A percentile compares a stretch with the other conserved stretches of the same genome.
These are phyloP conservation scores for Xylaria multiplex DNA, from an alignment of 2,329 filamentous ascomycete species.

Conservation along the genomic window DNA sequence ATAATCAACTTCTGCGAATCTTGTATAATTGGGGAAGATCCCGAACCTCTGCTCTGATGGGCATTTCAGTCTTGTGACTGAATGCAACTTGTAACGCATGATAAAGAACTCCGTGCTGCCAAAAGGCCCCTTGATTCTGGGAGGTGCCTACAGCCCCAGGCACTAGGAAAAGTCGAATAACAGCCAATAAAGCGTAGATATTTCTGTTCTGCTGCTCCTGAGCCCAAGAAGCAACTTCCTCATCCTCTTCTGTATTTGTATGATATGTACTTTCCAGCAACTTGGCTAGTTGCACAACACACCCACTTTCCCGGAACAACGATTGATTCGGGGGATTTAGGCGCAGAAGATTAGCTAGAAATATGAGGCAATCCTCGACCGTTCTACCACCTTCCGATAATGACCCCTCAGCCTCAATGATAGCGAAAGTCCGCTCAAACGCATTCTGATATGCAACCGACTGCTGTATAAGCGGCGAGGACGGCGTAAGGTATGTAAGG, in stretches of 20 bases:
- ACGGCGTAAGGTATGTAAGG: constrained; percentile 86
- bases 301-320: constrained; percentile 90
- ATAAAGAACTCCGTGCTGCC: constrained; percentile 81
- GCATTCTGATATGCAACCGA: constrained; percentile 95
- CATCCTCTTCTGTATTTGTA: constrained; percentile 60
- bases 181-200: constrained; percentile 86
- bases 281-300: constrained; percentile 75
- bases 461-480: constrained; percentile 90
- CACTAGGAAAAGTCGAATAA: constrained; percentile 86
- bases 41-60: constrained; percentile 78
- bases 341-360: constrained; percentile 87
- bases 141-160: constrained; percentile 81
- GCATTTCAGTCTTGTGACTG: constrained; percentile 73
- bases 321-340: constrained; percentile 93
- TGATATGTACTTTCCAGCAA: constrained; percentile 71
- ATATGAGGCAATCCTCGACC: constrained; percentile 91
- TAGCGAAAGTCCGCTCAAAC: constrained; percentile 84
- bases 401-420: constrained; percentile 84
- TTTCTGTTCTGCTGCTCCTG: constrained; percentile 86
- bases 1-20: constrained; percentile 42
- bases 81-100: constrained; percentile 87
- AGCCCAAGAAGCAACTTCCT: constrained; percentile 77
- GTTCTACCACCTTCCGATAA: constrained; percentile 84
- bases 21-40: constrained; percentile 38
- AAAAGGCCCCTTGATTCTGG: constrained; percentile 87